These are phyloP conservation scores for Yarrowia bubula DNA, from an alignment of 805 yeast species.

Conservation along the genomic window DNA sequence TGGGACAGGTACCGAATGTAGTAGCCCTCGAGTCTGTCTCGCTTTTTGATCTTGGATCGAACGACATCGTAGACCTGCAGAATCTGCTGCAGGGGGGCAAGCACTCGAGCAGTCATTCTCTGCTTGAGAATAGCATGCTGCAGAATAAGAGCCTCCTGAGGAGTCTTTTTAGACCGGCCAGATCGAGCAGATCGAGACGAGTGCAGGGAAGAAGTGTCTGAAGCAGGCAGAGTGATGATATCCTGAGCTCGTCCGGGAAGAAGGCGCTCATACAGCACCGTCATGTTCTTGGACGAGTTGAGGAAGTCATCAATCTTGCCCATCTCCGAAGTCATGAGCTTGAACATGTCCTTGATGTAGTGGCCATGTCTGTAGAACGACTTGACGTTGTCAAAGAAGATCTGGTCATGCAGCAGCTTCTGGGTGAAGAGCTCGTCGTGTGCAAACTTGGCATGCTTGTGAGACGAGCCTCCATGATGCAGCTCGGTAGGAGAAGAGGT, in stretches of 20 bases:
- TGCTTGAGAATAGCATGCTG: conserved; percentile 16
- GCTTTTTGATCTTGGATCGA: conserved; percentile 5
- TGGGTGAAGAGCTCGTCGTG: conserved; percentile 23
- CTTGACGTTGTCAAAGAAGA: conserved; percentile 9
- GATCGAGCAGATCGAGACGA: background rate
- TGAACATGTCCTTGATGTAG: conserved; percentile 22
- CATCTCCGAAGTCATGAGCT: conserved; percentile 4
- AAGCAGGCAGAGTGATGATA: conserved; percentile 3
- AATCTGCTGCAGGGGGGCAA: conserved; percentile 24
- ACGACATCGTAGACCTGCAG: conserved; percentile 13
- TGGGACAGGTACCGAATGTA: conserved; percentile 23
- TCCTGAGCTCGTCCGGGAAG: conserved; percentile 12
- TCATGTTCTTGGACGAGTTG: conserved; percentile 2
- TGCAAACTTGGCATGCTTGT: conserved; percentile 8
- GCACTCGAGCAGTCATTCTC: background rate
- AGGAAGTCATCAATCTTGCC: conserved; percentile 6
- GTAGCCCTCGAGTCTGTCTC: conserved; percentile 24
- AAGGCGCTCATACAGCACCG: background rate
- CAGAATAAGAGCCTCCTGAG: background rate
- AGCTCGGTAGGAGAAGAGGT: background rate
- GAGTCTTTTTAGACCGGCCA: background rate
- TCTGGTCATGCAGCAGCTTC: conserved; percentile 17
- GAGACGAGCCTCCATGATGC: background rate
- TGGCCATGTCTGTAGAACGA: conserved; percentile 17
- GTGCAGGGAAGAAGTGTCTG: background rate